A percentile compares a stretch with the other conserved stretches of the same genome.
Conservation (phyloP, 768 basidiomycete genomes). For the Leccinum rimulosum region DNA sequence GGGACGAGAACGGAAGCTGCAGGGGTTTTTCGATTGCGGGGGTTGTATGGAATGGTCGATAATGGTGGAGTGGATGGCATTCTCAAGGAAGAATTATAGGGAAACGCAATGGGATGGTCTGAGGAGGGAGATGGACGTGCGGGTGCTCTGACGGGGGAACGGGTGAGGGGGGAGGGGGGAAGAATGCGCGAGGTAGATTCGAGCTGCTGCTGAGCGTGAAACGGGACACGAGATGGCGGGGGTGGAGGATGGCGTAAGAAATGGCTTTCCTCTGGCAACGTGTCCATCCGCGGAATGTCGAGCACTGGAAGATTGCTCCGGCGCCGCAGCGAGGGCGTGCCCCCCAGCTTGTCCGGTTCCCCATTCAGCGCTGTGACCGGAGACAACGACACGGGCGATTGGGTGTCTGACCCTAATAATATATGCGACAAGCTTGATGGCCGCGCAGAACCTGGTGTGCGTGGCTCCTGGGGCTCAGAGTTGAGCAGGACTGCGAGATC, state of each 20-base stretch:
- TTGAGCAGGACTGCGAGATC: constrained; percentile 79
- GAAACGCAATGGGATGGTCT: constrained; percentile 20
- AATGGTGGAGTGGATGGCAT: constrained; percentile 28
- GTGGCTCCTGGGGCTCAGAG: constrained; percentile 45
- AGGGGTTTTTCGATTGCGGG: constrained; percentile 57
- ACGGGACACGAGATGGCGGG: constrained; percentile 21
- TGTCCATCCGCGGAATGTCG: constrained; percentile 32
- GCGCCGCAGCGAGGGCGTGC: constrained; percentile 29
- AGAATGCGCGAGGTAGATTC: constrained; percentile 27
- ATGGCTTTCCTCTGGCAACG: constrained; percentile 18
- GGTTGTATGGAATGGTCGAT: constrained; percentile 59
- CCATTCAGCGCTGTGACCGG: constrained; percentile 11
- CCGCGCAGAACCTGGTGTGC: constrained; percentile 35
- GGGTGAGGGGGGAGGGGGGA: constrained; percentile 31
- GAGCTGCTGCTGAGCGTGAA: constrained; percentile 19
- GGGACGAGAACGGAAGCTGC: constrained; percentile 62
- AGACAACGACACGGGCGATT: constrained; percentile 19
- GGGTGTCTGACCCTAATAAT: constrained; percentile 30
- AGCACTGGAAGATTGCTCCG: constrained; percentile 32
- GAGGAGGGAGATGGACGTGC: constrained; percentile 40
- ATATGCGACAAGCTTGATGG: constrained; percentile 47
- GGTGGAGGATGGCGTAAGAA: constrained; percentile 26
- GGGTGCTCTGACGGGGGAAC: constrained; percentile 23
- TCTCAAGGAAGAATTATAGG: constrained; percentile 33
- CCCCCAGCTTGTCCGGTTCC: constrained; percentile 27